Base-by-base conservation (phyloP, 1,139 yeast genomes). In the Yarrowia galli region DNA sequence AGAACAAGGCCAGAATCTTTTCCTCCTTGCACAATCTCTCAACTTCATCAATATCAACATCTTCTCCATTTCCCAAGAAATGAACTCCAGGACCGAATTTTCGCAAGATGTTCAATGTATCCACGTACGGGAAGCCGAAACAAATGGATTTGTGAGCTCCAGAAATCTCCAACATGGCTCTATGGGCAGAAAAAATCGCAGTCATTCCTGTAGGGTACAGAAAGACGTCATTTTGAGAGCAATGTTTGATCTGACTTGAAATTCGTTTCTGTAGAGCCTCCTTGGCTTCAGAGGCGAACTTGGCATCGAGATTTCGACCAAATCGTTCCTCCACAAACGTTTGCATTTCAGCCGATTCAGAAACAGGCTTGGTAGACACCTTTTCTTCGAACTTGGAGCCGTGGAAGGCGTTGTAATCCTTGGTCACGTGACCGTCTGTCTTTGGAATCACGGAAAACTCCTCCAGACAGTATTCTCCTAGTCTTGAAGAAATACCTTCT, bases 101-200 rank as follows among this genome's bases (percentile, higher is more conserved):
- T 74, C 85, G 84, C 73, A 95, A 82, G 70, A 95, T 89, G 73
- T 91, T 92, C 69, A 92, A 81, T 0, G 98, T 93, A 76, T 95
- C 99, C 36, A 91, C 96, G 76, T 93, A 95, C 7, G 98, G 97
- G 78, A 93, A 92, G 0, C 99, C 98, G 78, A 90, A 92, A 79
- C 97, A 90, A 0, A 92, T 96, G 0, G 96, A 87, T 76, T 91
- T 91, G 72, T 73, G 36, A 65, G 54, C 68, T 68, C 70, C 71
- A 18, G 71, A 61, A 0, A 77, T 73, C 18, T 81, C 78, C 71
- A 92, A 78, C 28, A 88, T 76, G 1, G 90, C 83, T 71, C 89
- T 85, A 75, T 93, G 97, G 0, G 97, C 91, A 69, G 86, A 85
- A 80, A 89, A 95, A 56, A 95, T 90, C 0, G 97, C 82, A 1